Evolutionary conservation across 2,329 filamentous ascomycete species (phyloP).

Genomic region (Xylariaceae sp.): DNA sequence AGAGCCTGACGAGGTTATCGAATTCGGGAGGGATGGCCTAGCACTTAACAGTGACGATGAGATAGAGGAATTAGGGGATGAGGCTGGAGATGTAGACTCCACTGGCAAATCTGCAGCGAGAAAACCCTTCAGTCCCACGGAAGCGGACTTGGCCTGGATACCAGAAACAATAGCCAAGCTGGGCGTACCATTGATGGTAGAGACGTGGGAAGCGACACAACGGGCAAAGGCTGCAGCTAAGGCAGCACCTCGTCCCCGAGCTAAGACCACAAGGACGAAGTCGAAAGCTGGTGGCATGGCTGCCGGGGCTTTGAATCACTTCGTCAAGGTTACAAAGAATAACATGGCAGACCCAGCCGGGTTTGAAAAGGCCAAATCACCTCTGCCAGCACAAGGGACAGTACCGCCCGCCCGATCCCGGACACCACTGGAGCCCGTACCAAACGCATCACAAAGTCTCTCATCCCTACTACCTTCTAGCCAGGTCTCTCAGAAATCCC

Average conservation of each 20-base stretch:
- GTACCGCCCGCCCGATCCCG: slow-evolving; percentile 3
- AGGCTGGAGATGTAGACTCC: slow-evolving; percentile 22
- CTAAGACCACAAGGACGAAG: slow-evolving; percentile 21
- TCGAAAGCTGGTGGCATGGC: slow-evolving; percentile 21
- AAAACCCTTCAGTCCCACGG: slow-evolving; percentile 60
- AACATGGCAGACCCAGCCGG: slow-evolving; percentile 7
- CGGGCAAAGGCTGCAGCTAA: slow-evolving; percentile 31
- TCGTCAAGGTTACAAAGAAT: slow-evolving; percentile 39
- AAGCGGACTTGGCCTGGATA: slow-evolving; percentile 65
- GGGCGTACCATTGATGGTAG: slow-evolving; percentile 61
- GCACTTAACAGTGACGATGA: slow-evolving; percentile 67
- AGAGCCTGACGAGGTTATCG: slow-evolving; percentile 62
- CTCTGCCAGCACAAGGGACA: not conserved
- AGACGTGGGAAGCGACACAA: slow-evolving; percentile 56
- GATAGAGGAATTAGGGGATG: slow-evolving; percentile 37
- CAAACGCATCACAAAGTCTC: slow-evolving; percentile 14
- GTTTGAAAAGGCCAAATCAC: slow-evolving; percentile 1
- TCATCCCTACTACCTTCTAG: slow-evolving; percentile 6
- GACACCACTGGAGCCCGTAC: slow-evolving; percentile 2
- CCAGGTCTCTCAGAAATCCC: slow-evolving; percentile 14
- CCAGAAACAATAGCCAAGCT: slow-evolving; percentile 59
- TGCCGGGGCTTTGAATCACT: slow-evolving; percentile 37
- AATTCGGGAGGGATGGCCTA: slow-evolving; percentile 49
- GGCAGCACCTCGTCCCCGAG: slow-evolving; percentile 17
- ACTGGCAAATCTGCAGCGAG: slow-evolving; percentile 24